Conservation (phyloP, 441 rosid genomes). For the Corymbia citriodora region DNA sequence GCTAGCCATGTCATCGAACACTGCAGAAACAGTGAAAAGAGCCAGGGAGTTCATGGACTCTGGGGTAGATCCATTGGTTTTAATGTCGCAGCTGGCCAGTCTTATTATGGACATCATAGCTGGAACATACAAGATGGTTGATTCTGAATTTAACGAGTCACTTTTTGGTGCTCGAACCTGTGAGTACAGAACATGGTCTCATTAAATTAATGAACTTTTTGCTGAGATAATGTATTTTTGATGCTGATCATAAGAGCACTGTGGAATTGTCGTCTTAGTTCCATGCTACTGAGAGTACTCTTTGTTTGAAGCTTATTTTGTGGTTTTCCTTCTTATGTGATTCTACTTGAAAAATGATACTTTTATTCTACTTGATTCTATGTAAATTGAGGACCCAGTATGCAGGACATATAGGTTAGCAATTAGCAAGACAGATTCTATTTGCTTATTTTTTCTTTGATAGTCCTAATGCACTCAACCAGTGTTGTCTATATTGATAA, state of each 20-base stretch:
- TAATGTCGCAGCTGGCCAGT: conserved; percentile 98
- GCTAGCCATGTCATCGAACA: conserved; percentile 92
- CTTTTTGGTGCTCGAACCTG: conserved; percentile 59
- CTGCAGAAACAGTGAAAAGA: conserved; percentile 90
- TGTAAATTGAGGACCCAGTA: neutral
- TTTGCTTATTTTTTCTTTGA: neutral
- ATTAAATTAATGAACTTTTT: neutral
- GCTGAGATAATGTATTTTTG: neutral
- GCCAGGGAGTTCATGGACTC: conserved; percentile 94
- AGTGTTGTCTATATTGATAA: neutral
- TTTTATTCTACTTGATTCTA: neutral
- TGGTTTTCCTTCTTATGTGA: neutral
- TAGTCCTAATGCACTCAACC: neutral
- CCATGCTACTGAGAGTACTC: neutral
- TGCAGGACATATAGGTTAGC: neutral
- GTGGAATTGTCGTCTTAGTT: neutral
- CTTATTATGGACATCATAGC: conserved; percentile 97
- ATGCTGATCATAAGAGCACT: neutral
- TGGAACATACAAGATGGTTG: conserved; percentile 61
- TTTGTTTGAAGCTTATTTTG: neutral
- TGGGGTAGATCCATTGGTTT: conserved; percentile 87
- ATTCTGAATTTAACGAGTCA: conserved; percentile 40
- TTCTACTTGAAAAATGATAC: neutral
- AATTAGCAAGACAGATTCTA: neutral
- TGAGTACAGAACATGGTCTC: conserved; percentile 34